Evolutionary conservation across 2,329 filamentous ascomycete genomes (phyloP).

Genomic region (Pyrenophora tritici-repentis): DNA sequence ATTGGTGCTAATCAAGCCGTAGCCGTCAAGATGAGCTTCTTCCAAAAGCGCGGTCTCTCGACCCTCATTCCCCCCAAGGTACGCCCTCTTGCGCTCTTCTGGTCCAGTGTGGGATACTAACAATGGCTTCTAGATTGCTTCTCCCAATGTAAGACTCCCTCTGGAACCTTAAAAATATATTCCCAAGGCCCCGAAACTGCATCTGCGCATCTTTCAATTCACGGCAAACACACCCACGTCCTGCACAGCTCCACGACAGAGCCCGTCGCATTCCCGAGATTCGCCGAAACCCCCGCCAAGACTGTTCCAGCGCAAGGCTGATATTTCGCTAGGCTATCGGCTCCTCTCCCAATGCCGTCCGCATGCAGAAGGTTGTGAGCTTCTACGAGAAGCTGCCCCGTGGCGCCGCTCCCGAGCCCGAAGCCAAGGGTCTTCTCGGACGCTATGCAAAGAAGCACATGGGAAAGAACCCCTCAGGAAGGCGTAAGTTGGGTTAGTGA

Average conservation of each 20-base stretch:
- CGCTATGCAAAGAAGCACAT: slow-evolving; percentile 90
- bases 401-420: slow-evolving; percentile 80
- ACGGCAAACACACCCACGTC: slow-evolving; percentile 24
- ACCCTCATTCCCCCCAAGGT: slow-evolving; percentile 99
- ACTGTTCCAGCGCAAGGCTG: slow-evolving; percentile 18
- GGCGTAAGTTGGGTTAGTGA: slow-evolving; percentile 69
- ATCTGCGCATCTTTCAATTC: slow-evolving; percentile 12
- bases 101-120: slow-evolving; percentile 44
- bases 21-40: slow-evolving; percentile 82
- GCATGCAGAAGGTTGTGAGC: slow-evolving; percentile 96
- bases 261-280: neutral
- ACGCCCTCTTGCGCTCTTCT: slow-evolving; percentile 42
- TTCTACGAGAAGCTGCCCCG: slow-evolving; percentile 99
- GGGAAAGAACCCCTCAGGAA: slow-evolving; percentile 86
- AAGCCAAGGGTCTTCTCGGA: slow-evolving; percentile 81
- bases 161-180: slow-evolving; percentile 11
- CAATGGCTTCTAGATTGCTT: slow-evolving; percentile 67
- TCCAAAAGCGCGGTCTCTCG: slow-evolving; percentile 88
- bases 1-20: slow-evolving; percentile 46
- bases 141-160: slow-evolving; percentile 72
- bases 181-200: slow-evolving; percentile 14
- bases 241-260: neutral
- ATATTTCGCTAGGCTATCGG: slow-evolving; percentile 75
- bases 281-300: neutral
- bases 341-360: slow-evolving; percentile 89